Percentiles rank a stretch among this genome's conserved stretches.
Conservation (phyloP, 2,329 filamentous ascomycete genomes). For the Fusarium sp. region DNA sequence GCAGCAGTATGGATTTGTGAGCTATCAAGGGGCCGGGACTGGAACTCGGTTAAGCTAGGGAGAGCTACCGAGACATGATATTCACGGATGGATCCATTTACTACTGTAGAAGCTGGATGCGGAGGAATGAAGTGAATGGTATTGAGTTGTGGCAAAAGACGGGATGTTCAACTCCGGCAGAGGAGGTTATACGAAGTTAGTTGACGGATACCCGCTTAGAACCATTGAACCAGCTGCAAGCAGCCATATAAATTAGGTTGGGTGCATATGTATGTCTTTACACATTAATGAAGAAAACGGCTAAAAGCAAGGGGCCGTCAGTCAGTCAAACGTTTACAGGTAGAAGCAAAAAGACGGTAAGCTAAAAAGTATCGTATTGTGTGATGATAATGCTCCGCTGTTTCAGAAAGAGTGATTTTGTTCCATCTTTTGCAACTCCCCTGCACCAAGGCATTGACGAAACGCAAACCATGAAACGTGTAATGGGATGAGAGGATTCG, state of each 20-base stretch:
- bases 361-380: constrained; percentile 6
- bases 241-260: constrained; percentile 37
- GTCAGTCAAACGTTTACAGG: background rate
- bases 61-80: constrained; percentile 25
- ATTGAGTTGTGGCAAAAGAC: constrained; percentile 33
- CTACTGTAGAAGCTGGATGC: constrained; percentile 1
- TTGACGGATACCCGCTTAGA: constrained; percentile 23
- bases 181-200: constrained; percentile 11
- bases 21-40: constrained; percentile 12
- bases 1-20: background rate
- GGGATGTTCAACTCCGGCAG: background rate
- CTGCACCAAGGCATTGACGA: constrained; percentile 44
- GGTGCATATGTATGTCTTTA: constrained; percentile 31
- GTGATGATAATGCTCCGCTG: constrained; percentile 36
- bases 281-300: background rate
- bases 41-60: constrained; percentile 19
- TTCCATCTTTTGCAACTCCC: background rate
- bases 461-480: constrained; percentile 47
- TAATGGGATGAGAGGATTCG: constrained; percentile 30
- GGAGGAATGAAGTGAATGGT: constrained; percentile 33
- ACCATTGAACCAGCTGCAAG: constrained; percentile 35
- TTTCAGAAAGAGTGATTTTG: constrained; percentile 47
- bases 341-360: constrained; percentile 33
- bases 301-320: constrained; percentile 19
- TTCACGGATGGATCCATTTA: background rate